These are phyloP conservation scores for Ogataea trehalophila DNA, from an alignment of 805 yeast species.

Conservation along the genomic window DNA sequence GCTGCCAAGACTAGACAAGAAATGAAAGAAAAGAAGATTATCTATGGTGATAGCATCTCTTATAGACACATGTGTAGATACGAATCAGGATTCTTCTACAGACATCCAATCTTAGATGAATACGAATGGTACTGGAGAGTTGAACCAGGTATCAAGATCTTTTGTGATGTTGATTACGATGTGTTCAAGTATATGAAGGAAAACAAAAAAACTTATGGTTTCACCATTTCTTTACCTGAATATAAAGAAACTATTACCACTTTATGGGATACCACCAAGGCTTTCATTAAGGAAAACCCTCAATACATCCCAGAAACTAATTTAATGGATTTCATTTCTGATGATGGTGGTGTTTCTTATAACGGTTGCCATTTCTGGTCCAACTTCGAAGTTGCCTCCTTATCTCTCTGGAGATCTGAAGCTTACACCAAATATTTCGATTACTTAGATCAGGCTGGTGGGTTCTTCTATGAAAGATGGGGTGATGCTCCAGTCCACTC, in stretches of 20 bases:
- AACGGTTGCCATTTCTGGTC: slow-evolving; percentile 91
- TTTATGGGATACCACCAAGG: slow-evolving; percentile 66
- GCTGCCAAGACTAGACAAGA: slow-evolving; percentile 54
- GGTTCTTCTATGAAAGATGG: slow-evolving; percentile 93
- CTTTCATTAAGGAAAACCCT: slow-evolving; percentile 57
- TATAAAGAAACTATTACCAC: slow-evolving; percentile 68
- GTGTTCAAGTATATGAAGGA: slow-evolving; percentile 79
- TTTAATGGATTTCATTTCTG: slow-evolving; percentile 63
- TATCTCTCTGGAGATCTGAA: slow-evolving; percentile 69
- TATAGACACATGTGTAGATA: slow-evolving; percentile 91
- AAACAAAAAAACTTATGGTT: slow-evolving; percentile 67
- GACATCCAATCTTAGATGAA: slow-evolving; percentile 68
- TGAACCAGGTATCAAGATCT: slow-evolving; percentile 78
- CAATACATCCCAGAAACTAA: slow-evolving; percentile 55
- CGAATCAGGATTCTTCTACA: slow-evolving; percentile 85
- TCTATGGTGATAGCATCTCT: slow-evolving; percentile 62
- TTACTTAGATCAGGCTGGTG: slow-evolving; percentile 72
- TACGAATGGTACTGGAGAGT: slow-evolving; percentile 94
- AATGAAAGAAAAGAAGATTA: slow-evolving; percentile 47
- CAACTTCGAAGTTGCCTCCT: slow-evolving; percentile 76
- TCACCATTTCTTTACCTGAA: slow-evolving; percentile 76
- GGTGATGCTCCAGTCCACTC: slow-evolving; percentile 94
- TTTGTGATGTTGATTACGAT: slow-evolving; percentile 80
- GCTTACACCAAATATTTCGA: slow-evolving; percentile 71
- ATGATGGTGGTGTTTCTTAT: slow-evolving; percentile 64